Base-by-base conservation (phyloP, 768 basidiomycete genomes). In the Rickenella mellea region DNA sequence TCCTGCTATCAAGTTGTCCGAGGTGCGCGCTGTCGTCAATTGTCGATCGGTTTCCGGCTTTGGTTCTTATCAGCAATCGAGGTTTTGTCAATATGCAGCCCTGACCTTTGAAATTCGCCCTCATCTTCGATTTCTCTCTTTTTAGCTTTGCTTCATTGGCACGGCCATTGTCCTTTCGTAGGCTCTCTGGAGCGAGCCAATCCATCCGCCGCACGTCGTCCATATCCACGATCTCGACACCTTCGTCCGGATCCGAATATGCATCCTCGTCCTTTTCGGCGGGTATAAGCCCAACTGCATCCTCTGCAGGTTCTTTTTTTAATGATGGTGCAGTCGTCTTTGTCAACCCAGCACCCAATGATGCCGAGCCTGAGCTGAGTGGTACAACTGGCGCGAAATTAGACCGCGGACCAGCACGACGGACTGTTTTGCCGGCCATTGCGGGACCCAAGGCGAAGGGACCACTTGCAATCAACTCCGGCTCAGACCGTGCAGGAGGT, bases 361-460 rank as follows among this genome's bases (percentile, higher is more conserved):
- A 55, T 0, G 71, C 45, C 15, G 56, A 42, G n/a, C 58, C 62
- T 10, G 48, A 44, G 1, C 66, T 68, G 31, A 66, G 51, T 1
- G 76, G 67, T 8, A 67, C 59, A 33, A 63, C 56, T 1, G 81
- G 69, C 14, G 74, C 61, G 45, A 81, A 74, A 50, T 74, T 74
- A 14, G 80, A 70, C 17, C 73, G 74, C 14, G 76, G 70, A 6
- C 68, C 61, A 26, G 70, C 60, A 28, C 73, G 67, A 40, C 76
- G 71, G 45, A 63, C 55, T 33, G 68, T 72, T 39, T 66, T 69
- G 24, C 82, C 80, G 7, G 73, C 73, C 50, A 84, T 68, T 19
- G 83, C 70, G 26, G 87, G 87, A 17, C 87, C 87, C 78, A 90
- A 80, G 15, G 87, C 84, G 51, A 90, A 90, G 11, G 87, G 87